These are phyloP conservation scores for Ganoderma resinaceum DNA, from an alignment of 1,284 basidiomycete species.

Conservation along the genomic window DNA sequence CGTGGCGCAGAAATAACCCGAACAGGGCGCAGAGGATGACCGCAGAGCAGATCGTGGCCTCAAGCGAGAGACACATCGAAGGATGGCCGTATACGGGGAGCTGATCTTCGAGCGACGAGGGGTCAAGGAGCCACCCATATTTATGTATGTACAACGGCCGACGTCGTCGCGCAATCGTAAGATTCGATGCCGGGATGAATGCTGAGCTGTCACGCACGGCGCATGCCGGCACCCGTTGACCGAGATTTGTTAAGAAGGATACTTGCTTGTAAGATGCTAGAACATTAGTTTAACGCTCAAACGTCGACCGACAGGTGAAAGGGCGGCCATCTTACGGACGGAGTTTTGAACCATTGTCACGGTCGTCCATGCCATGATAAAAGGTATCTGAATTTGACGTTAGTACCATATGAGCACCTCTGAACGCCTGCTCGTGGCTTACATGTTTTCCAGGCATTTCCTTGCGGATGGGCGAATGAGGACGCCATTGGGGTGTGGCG, in stretches of 20 bases:
- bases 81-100: neutral
- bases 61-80: neutral
- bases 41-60: neutral
- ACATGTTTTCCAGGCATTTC: too few species aligned
- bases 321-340: neutral
- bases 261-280: neutral
- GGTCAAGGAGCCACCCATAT: neutral
- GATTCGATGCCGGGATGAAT: neutral
- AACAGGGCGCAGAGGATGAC: neutral
- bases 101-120: neutral
- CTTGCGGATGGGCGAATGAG: too few species aligned
- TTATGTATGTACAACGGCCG: neutral
- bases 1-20: neutral
- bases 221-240: constrained; percentile 1
- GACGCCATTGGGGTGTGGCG: too few species aligned
- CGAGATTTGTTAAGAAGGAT: neutral
- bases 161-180: neutral
- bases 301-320: neutral
- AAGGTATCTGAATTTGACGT: too few species aligned
- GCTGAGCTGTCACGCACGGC: neutral
- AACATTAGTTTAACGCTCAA: neutral
- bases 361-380: too few species aligned
- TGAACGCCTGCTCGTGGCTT: too few species aligned
- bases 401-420: too few species aligned
- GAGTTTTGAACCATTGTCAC: too few species aligned